These are phyloP conservation scores for Chaetomium sp. DNA, from an alignment of 2,329 filamentous ascomycete genomes.

Conservation along the genomic window DNA sequence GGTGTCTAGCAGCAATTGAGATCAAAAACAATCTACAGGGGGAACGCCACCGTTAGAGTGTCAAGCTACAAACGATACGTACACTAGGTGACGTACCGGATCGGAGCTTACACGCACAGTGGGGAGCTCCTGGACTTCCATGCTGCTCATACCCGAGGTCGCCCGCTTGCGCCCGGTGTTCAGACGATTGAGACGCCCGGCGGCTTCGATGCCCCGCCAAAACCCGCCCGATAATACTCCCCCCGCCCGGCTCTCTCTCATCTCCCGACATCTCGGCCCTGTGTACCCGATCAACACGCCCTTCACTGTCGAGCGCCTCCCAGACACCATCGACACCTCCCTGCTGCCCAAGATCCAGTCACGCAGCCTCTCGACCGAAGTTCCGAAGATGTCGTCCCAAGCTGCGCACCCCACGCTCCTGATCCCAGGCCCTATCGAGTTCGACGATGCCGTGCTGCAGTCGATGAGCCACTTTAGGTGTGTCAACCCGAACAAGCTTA, in stretches of 20 bases:
- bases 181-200: slow-evolving; percentile 20
- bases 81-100: too few relatives aligned
- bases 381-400: slow-evolving; percentile 53
- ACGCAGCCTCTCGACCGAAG: slow-evolving; percentile 25
- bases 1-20: too few relatives aligned
- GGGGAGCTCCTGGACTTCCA: slow-evolving; percentile 14
- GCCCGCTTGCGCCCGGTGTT: slow-evolving; percentile 17
- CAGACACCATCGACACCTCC: slow-evolving; percentile 27
- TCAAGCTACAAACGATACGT: too few relatives aligned
- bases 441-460: slow-evolving; percentile 91
- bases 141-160: slow-evolving; percentile 20
- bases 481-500: slow-evolving; percentile 16
- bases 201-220: slow-evolving; percentile 26
- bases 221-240: slow-evolving; percentile 19
- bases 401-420: slow-evolving; percentile 66
- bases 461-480: slow-evolving; percentile 94
- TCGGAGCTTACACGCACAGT: slow-evolving; percentile 6
- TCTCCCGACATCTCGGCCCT: slow-evolving; percentile 33
- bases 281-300: slow-evolving; percentile 29
- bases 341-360: slow-evolving; percentile 24
- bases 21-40: too few relatives aligned
- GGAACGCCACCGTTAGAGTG: too few relatives aligned
- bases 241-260: slow-evolving; percentile 31
- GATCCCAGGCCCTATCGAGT: slow-evolving; percentile 96
- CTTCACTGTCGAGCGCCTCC: slow-evolving; percentile 27